phyloP scores from a whole-genome alignment of 164 flowering plant species.

The Magnolia kwangsiensis region DNA sequence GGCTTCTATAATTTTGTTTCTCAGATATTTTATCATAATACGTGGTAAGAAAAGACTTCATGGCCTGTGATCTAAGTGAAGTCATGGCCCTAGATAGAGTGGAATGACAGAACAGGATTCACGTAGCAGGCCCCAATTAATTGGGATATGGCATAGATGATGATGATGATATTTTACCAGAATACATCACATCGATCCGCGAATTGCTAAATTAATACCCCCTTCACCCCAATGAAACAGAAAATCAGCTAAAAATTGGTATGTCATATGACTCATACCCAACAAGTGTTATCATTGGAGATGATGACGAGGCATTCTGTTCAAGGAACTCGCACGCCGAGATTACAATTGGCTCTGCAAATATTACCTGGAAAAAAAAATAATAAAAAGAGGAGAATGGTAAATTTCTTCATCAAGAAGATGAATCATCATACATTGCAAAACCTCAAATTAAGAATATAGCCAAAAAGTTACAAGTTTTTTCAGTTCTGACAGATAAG shows the following conservation, averaged over 20 bases:
- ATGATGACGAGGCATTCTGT: constrained; percentile 69
- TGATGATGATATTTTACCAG: background rate
- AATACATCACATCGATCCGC: background rate
- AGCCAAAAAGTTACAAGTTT: background rate
- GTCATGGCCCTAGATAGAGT: too few species aligned
- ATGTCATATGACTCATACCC: constrained; percentile 53
- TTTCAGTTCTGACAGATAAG: background rate
- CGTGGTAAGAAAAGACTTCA: background rate
- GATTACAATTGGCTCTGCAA: constrained; percentile 89
- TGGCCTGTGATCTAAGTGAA: too few species aligned
- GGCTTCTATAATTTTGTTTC: background rate
- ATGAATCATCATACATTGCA: background rate
- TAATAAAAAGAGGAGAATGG: background rate
- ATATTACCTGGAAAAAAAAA: constrained; percentile 56
- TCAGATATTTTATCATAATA: background rate
- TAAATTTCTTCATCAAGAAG: background rate
- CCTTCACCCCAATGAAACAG: background rate
- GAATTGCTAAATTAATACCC: too few species aligned
- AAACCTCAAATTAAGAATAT: background rate
- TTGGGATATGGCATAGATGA: too few species aligned
- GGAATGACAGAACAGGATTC: too few species aligned
- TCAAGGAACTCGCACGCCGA: constrained; percentile 95
- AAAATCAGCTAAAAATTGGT: constrained; percentile 5
- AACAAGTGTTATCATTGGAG: constrained; percentile 60
- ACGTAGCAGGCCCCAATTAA: too few species aligned